phyloP scores from a whole-genome alignment of 2,329 filamentous ascomycete genomes.

The Colletotrichum sp. region DNA sequence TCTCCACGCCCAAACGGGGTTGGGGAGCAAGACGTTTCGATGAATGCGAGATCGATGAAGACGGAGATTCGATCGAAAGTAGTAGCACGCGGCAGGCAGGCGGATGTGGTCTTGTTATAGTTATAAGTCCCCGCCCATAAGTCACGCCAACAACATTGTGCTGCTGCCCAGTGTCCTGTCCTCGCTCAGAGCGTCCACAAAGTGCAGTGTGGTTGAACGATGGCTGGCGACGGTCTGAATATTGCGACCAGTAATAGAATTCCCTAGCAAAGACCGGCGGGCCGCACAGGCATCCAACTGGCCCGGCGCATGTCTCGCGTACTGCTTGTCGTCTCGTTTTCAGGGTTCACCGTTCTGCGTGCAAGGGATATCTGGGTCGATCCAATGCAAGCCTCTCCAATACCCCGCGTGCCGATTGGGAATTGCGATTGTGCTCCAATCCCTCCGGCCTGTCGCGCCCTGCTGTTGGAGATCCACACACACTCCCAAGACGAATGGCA shows the following conservation, averaged over 20 bases:
- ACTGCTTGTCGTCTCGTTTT: slow-evolving; percentile 16
- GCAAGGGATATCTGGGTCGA: slow-evolving; percentile 17
- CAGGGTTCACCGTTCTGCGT: slow-evolving; percentile 21
- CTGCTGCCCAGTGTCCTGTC: not conserved
- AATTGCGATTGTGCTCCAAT: slow-evolving; percentile 7
- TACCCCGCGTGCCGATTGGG: slow-evolving; percentile 22
- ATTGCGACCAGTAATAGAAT: slow-evolving; percentile 17
- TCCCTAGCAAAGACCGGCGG: slow-evolving; percentile 7
- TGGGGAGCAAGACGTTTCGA: not conserved
- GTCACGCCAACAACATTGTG: not conserved
- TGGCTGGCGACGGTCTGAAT: slow-evolving; percentile 12
- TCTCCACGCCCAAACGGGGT: not conserved
- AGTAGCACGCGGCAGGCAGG: not conserved
- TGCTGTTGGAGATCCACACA: slow-evolving; percentile 11
- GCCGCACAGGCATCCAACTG: slow-evolving; percentile 21
- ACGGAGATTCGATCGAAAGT: not conserved
- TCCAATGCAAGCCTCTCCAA: slow-evolving; percentile 21
- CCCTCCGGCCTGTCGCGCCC: not conserved
- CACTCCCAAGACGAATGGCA: slow-evolving; percentile 1
- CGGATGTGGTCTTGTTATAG: not conserved
- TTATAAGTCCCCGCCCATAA: slow-evolving; percentile 2
- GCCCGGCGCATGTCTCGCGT: slow-evolving; percentile 20
- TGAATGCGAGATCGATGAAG: not conserved
- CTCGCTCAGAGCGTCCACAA: slow-evolving; percentile 1
- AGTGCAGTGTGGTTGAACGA: slow-evolving; percentile 8